Conservation (phyloP, 2,329 filamentous ascomycete species). For the Ceratocystis albifundus region DNA sequence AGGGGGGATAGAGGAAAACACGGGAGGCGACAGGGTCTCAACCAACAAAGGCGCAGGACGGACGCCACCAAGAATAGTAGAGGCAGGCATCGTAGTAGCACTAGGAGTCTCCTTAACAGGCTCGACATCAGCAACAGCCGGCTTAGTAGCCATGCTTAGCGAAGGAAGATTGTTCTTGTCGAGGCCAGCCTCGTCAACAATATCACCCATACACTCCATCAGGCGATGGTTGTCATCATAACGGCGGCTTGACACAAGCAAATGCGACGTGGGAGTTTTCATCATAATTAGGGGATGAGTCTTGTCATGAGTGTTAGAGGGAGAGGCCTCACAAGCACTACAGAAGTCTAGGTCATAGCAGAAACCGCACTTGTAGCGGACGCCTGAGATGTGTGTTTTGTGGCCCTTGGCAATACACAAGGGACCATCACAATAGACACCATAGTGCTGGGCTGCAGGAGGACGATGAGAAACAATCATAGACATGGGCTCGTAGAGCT, state of each 20-base stretch:
- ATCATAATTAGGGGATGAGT: conserved; percentile 98
- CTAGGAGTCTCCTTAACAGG: conserved; percentile 10
- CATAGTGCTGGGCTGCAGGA: conserved; percentile 50
- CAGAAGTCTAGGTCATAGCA: conserved; percentile 95
- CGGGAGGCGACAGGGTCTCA: conserved; percentile 46
- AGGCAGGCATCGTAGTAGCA: conserved; percentile 25
- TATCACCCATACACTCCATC: conserved; percentile 63
- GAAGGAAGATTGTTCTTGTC: background rate
- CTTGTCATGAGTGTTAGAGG: conserved; percentile 74
- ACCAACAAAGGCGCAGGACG: conserved; percentile 29
- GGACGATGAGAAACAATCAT: conserved; percentile 27
- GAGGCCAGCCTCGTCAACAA: background rate
- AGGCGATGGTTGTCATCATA: conserved; percentile 58
- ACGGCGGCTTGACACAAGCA: conserved; percentile 46
- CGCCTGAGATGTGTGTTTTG: conserved; percentile 60
- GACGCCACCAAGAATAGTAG: background rate
- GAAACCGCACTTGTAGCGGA: conserved; percentile 93
- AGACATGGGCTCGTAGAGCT: conserved; percentile 63
- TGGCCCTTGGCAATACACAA: conserved; percentile 52
- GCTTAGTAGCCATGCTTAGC: conserved; percentile 11
- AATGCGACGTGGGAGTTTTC: conserved; percentile 70
- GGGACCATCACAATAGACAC: conserved; percentile 91
- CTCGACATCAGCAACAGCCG: conserved; percentile 25
- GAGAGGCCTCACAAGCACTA: conserved; percentile 80
- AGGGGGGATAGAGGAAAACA: conserved; percentile 33